phyloP scores from a whole-genome alignment of 768 basidiomycete genomes.

The Hericium erinaceus region DNA sequence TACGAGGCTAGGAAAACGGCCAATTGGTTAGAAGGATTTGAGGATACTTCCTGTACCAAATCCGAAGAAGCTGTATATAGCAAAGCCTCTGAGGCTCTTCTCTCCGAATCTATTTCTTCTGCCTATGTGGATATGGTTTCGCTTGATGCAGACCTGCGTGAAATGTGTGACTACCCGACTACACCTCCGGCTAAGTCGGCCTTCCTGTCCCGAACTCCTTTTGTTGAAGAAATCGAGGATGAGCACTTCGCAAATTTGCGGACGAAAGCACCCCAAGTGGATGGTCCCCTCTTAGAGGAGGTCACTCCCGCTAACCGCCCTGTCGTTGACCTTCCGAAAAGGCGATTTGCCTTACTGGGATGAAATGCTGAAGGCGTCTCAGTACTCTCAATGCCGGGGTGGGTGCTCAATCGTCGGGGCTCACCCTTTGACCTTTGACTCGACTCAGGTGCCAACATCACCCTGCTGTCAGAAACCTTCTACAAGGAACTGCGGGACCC shows the following conservation, averaged over 20 bases:
- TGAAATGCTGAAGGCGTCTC: not conserved
- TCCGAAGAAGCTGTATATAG: conserved; percentile 26
- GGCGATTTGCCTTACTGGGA: not conserved
- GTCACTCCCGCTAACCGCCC: no score
- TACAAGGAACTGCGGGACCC: not conserved
- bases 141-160: not conserved
- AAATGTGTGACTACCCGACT: not conserved
- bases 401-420: not conserved
- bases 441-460: not conserved
- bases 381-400: not conserved
- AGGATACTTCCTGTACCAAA: conserved; percentile 25
- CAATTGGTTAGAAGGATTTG: conserved; percentile 15
- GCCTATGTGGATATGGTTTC: not conserved
- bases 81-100: not conserved
- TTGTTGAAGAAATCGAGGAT: not conserved
- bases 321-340: not conserved
- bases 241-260: not conserved
- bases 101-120: not conserved
- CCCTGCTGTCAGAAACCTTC: not conserved
- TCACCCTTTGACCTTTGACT: not conserved
- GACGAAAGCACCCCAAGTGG: not conserved
- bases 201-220: not conserved
- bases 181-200: no score
- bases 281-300: not conserved
- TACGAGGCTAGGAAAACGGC: no score